Evolutionary conservation across 495 filamentous ascomycete species (phyloP).

Genomic region (Opeltia flavorubescens): DNA sequence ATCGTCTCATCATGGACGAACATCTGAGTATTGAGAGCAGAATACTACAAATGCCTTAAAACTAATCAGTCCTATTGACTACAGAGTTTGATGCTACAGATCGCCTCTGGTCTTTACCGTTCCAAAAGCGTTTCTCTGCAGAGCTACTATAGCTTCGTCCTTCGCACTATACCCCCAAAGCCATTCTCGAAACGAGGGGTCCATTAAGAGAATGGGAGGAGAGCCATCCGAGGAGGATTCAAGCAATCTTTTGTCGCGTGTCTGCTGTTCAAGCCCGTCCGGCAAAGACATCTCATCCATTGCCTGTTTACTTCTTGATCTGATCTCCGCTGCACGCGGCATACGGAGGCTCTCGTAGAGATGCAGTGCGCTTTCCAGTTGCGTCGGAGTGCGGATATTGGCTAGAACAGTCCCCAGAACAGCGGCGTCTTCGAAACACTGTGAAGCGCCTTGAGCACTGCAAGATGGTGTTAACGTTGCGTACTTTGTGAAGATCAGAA

Average conservation of each 20-base stretch:
- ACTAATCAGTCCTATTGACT: no score
- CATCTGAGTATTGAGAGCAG: no score
- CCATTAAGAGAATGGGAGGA: no score
- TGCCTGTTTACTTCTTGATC: not conserved
- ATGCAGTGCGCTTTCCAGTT: not conserved
- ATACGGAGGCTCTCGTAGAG: not conserved
- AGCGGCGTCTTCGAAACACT: not conserved
- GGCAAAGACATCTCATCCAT: not conserved
- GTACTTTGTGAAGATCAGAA: not conserved
- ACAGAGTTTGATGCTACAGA: no score
- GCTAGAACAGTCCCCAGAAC: not conserved
- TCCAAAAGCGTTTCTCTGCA: no score
- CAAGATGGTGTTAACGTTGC: not conserved
- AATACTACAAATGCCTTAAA: no score
- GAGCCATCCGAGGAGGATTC: no score
- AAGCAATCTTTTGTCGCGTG: not conserved
- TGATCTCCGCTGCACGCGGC: not conserved
- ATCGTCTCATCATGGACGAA: no score
- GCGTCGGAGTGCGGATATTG: not conserved
- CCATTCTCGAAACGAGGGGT: no score
- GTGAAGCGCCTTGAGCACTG: not conserved
- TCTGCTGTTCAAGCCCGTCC: not conserved
- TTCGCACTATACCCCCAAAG: no score
- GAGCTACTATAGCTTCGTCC: no score
- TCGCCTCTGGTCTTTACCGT: no score